These are phyloP conservation scores for Pythium aphanidermatum DNA, from an alignment of 352 stramenopile genomes.

Conservation along the genomic window DNA sequence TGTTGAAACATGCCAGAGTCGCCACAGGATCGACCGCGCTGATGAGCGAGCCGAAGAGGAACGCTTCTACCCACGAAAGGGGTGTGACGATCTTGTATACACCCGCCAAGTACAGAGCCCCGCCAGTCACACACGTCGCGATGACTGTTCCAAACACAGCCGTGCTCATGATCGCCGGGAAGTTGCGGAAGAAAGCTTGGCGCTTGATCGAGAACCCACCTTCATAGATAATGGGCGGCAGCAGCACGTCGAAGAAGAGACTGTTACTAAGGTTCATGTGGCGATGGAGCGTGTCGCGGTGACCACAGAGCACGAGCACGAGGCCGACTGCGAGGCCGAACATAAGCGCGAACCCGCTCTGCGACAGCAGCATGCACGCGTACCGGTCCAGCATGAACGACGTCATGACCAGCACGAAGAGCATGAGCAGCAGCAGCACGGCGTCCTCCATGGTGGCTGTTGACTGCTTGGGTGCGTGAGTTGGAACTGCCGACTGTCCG, in stretches of 20 bases:
- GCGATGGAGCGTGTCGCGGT: conserved; percentile 55
- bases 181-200: conserved; percentile 81
- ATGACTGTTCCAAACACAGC: conserved; percentile 75
- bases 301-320: conserved; percentile 61
- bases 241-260: conserved; percentile 82
- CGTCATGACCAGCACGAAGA: conserved; percentile 85
- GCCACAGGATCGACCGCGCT: conserved; percentile 92
- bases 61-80: conserved; percentile 87
- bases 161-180: conserved; percentile 82
- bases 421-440: conserved; percentile 76
- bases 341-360: conserved; percentile 80
- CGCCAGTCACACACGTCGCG: conserved; percentile 69
- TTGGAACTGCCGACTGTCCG: no score
- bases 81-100: conserved; percentile 53
- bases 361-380: conserved; percentile 80
- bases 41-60: conserved; percentile 91
- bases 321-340: conserved; percentile 71
- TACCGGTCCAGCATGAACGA: conserved; percentile 84
- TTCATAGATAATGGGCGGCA: conserved; percentile 86
- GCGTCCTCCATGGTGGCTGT: conserved; percentile 63
- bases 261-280: conserved; percentile 86
- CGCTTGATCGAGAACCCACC: conserved; percentile 83
- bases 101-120: conserved; percentile 60
- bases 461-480: background rate
- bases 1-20: conserved; percentile 91